Base-by-base conservation (phyloP, 2,329 filamentous ascomycete species). In the Chrysoporthe cubensis region DNA sequence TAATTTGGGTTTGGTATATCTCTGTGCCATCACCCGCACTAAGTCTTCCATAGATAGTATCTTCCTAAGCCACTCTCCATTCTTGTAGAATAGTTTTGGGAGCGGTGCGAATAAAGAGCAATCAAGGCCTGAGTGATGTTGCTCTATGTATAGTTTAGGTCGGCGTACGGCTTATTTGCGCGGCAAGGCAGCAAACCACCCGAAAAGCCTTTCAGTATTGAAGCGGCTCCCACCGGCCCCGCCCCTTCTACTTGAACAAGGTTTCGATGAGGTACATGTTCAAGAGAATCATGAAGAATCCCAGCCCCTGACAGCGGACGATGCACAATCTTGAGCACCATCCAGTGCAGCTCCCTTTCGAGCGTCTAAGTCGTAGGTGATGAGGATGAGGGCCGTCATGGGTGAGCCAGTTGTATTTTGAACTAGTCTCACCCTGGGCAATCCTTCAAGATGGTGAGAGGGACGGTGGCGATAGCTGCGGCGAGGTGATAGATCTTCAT, bases 351-450 rank as follows among this genome's bases (percentile, higher is more conserved):
- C 5, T 57, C 44, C 21, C 34, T 34, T 57, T 68, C 57, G n/a
- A 66, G 48, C 5, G 58, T 43, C 66, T 64, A 68, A 26, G 59
- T 64, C 66, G 58, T 68, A 68, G 6, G 62, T 46, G 13, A 63
- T 34, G 2, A 68, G 18, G 0, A 61, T 62, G 16, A 61, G 48
- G 13, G 62, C 37, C 3, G 57, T 34, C 18, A 40, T 14, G 18
- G 40, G 48, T 14, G 48, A 52, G n/a, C 48, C 48, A 0, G 26
- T 9, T 5, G 48, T 52, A 21, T 26, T 52, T n/a, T n/a, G 21
- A 26, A 21, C 48, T 11, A 52, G 21, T 13, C 11, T 26, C 2
- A 32, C 3, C 48, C 26, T 21, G 48, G 48, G 21, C 14, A 4
- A 7, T 14, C 26, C 26, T 26, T 26, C 26, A 26, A 26, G 26